Evolutionary conservation across 164 flowering plant species (phyloP).

Genomic region (Cinnamomum micranthum): DNA sequence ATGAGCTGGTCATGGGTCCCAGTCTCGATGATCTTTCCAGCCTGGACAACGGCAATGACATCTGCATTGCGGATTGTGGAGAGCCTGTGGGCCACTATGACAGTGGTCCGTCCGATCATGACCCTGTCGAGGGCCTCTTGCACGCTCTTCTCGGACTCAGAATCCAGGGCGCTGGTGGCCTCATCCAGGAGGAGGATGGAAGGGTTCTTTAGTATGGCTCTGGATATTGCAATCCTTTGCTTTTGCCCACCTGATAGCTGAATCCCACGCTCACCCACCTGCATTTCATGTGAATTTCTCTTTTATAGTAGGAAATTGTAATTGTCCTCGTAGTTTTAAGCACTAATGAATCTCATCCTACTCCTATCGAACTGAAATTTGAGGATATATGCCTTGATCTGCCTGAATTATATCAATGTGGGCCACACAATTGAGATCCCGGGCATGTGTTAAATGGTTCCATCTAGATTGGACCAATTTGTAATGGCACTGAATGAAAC

Average conservation of each 20-base stretch:
- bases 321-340: no score
- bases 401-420: no score
- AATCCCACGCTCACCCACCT: conserved; percentile 97
- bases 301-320: no score
- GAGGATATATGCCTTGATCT: no score
- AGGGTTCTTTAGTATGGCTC: conserved; percentile 93
- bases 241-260: conserved; percentile 97
- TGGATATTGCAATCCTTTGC: conserved; percentile 87
- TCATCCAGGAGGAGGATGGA: conserved; percentile 84
- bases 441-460: no score
- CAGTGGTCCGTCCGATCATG: conserved; percentile 92
- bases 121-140: conserved; percentile 96
- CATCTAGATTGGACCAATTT: no score
- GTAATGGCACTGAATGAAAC: no score
- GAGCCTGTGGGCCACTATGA: conserved; percentile 92
- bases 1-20: conserved; percentile 92
- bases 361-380: no score
- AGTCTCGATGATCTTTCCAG: conserved; percentile 74
- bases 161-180: conserved; percentile 95
- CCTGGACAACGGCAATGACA: conserved; percentile 76
- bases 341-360: not conserved
- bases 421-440: no score
- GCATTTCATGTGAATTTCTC: conserved; percentile 2
- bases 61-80: conserved; percentile 93
- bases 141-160: conserved; percentile 95